These are phyloP conservation scores for Phallus indusiatus DNA, from an alignment of 768 basidiomycete genomes.

Conservation along the genomic window DNA sequence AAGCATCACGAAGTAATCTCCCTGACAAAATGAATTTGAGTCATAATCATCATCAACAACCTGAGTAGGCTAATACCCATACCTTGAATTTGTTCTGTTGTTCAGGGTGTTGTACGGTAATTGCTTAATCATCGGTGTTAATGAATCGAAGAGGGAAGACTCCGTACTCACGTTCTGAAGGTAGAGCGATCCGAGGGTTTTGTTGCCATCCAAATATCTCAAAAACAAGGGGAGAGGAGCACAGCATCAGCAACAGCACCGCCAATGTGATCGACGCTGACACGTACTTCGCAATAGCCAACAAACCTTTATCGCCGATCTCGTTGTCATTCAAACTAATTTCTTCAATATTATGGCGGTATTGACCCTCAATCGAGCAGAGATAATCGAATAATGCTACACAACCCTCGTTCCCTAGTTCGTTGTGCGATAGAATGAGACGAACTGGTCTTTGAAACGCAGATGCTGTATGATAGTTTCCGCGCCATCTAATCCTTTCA, in stretches of 20 bases:
- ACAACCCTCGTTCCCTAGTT: conserved; percentile 50
- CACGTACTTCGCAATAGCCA: conserved; percentile 31
- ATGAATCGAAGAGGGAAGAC: no score
- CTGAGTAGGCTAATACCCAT: neutral
- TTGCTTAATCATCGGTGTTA: no score
- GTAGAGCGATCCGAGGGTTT: conserved; percentile 37
- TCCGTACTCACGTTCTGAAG: conserved; percentile 46
- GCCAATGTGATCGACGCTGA: no score
- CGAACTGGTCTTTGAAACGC: neutral
- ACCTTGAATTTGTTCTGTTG: conserved; percentile 14
- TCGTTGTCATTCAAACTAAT: conserved; percentile 49
- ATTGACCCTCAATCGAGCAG: conserved; percentile 35
- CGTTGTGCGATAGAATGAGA: conserved; percentile 46
- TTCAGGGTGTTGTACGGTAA: neutral
- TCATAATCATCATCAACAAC: conserved; percentile 17
- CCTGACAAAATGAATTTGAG: conserved; percentile 32
- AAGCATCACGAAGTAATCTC: conserved; percentile 25
- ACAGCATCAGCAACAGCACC: no score
- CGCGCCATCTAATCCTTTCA: conserved; percentile 2
- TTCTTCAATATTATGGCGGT: conserved; percentile 33
- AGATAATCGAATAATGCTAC: conserved; percentile 45
- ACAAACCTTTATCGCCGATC: conserved; percentile 46
- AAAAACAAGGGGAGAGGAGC: neutral
- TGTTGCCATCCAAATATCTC: conserved; percentile 40
- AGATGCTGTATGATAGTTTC: conserved; percentile 1